Percentiles rank a stretch among this genome's conserved stretches.
Conservation (phyloP, 169 alveolate species). For the Plasmodium vinckei region DNA sequence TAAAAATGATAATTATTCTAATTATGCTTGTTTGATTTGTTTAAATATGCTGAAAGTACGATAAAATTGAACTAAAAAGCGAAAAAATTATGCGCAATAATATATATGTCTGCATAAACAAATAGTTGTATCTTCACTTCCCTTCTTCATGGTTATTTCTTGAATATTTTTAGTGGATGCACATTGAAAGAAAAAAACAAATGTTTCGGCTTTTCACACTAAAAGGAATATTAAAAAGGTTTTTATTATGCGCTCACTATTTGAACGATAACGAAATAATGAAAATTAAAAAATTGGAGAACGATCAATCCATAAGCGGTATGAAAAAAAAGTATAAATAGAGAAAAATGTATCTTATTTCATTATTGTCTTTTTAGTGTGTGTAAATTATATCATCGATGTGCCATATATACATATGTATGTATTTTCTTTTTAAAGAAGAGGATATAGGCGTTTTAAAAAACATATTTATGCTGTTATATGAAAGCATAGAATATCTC, state of each 20-base stretch:
- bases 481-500: constrained; percentile 55
- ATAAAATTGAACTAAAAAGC: not conserved
- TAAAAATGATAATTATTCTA: constrained; percentile 70
- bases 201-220: constrained; percentile 56
- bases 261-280: constrained; percentile 54
- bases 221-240: constrained; percentile 63
- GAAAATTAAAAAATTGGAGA: constrained; percentile 28
- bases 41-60: constrained; percentile 54
- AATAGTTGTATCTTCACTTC: not conserved
- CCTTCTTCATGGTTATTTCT: not conserved
- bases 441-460: constrained; percentile 19
- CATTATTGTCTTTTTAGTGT: no score
- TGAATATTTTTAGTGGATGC: constrained; percentile 48
- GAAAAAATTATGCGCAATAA: not conserved
- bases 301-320: constrained; percentile 33
- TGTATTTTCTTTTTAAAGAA: constrained; percentile 15
- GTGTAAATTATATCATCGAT: no score
- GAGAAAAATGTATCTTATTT: not conserved
- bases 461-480: constrained; percentile 30
- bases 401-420: no score
- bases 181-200: constrained; percentile 26
- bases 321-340: not conserved
- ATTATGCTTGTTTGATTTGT: constrained; percentile 46
- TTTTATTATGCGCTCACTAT: constrained; percentile 37
- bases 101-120: not conserved